Conservation (phyloP, 1,139 yeast genomes). For the Pichia sp. region DNA sequence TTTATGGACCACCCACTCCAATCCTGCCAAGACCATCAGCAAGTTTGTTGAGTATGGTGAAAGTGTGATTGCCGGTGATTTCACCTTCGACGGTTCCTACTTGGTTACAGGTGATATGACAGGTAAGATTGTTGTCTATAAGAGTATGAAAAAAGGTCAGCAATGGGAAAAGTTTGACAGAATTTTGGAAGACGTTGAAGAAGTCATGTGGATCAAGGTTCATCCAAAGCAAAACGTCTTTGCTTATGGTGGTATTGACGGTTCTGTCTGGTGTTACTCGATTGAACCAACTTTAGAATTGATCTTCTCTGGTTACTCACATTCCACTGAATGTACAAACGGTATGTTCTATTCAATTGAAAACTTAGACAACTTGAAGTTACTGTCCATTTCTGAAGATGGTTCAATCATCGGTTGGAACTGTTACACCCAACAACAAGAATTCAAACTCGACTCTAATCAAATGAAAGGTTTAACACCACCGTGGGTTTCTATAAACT, state of each 20-base stretch:
- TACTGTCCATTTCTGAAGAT: slow-evolving; percentile 82
- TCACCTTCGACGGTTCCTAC: slow-evolving; percentile 73
- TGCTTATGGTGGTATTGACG: slow-evolving; percentile 93
- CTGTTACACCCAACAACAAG: slow-evolving; percentile 65
- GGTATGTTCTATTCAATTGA: slow-evolving; percentile 66
- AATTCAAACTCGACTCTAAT: slow-evolving; percentile 55
- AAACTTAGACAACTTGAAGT: slow-evolving; percentile 51
- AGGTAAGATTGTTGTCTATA: slow-evolving; percentile 73
- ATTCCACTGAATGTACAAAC: slow-evolving; percentile 67
- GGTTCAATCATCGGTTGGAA: slow-evolving; percentile 87
- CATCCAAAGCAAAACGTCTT: slow-evolving; percentile 76
- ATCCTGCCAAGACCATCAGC: slow-evolving; percentile 73
- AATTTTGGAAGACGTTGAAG: slow-evolving; percentile 82
- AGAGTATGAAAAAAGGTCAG: slow-evolving; percentile 66
- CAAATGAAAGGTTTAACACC: slow-evolving; percentile 61
- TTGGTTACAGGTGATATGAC: slow-evolving; percentile 91
- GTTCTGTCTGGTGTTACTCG: slow-evolving; percentile 91
- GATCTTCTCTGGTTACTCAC: slow-evolving; percentile 74
- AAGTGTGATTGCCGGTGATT: slow-evolving; percentile 77
- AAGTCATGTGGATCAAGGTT: slow-evolving; percentile 63
- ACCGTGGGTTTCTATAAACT: slow-evolving; percentile 76
- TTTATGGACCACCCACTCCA: slow-evolving; percentile 85
- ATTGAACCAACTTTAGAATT: slow-evolving; percentile 58
- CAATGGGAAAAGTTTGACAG: slow-evolving; percentile 61
- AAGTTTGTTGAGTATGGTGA: slow-evolving; percentile 76